Evolutionary conservation across 2,329 filamentous ascomycete genomes (phyloP).

Genomic region (Botrytis paeoniae): DNA sequence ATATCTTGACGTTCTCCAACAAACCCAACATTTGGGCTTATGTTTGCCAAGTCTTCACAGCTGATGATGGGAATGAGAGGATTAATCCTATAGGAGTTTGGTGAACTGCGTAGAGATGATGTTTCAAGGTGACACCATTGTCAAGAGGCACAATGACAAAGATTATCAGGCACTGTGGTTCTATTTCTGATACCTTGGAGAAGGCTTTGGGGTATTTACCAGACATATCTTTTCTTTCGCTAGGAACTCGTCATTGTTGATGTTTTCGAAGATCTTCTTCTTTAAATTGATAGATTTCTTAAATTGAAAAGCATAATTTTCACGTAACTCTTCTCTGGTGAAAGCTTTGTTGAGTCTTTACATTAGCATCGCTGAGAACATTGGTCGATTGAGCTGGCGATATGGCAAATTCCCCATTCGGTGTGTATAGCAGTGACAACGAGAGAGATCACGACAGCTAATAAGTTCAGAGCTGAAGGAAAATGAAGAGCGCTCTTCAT

Average conservation of each 20-base stretch:
- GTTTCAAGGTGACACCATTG: no score
- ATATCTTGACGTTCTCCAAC: background rate
- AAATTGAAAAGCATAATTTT: rapidly evolving
- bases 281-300: background rate
- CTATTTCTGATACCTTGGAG: background rate
- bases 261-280: background rate
- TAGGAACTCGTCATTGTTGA: background rate
- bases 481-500: background rate
- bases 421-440: background rate
- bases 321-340: background rate
- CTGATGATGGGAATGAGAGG: background rate
- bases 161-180: background rate
- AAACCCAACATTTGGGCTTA: background rate
- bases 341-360: background rate
- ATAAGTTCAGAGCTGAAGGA: background rate
- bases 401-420: background rate
- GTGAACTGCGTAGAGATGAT: background rate
- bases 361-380: background rate
- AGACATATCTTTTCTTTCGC: background rate
- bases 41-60: background rate
- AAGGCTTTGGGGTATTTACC: background rate
- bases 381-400: background rate
- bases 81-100: background rate
- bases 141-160: background rate
- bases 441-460: background rate